phyloP scores from a whole-genome alignment of 2,329 filamentous ascomycete genomes.

The Juglanconis sp. region DNA sequence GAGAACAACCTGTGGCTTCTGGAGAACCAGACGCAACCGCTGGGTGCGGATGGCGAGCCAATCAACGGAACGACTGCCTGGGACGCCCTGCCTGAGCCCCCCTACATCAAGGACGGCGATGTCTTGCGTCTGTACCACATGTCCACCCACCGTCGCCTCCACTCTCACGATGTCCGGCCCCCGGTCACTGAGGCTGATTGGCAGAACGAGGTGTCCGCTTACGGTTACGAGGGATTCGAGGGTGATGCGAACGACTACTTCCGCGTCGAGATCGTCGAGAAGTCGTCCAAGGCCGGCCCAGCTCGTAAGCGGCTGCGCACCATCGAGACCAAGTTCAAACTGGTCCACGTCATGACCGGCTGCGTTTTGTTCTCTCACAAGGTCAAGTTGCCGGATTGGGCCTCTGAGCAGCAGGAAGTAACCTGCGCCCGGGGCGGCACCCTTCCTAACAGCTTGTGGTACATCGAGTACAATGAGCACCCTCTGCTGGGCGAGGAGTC shows the following conservation, averaged over 20 bases:
- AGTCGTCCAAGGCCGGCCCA: conserved; percentile 71
- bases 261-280: conserved; percentile 90
- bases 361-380: conserved; percentile 98
- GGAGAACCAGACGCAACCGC: conserved; percentile 93
- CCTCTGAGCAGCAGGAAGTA: conserved; percentile 97
- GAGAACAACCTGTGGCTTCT: conserved; percentile 94
- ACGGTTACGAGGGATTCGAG: conserved; percentile 94
- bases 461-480: conserved; percentile 87
- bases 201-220: conserved; percentile 95
- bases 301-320: conserved; percentile 86
- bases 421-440: conserved; percentile 91
- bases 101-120: conserved; percentile 74
- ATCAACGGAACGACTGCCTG: conserved; percentile 81
- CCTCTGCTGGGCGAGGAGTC: conserved; percentile 69
- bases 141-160: conserved; percentile 80
- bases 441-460: conserved; percentile 95
- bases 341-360: conserved; percentile 94
- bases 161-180: conserved; percentile 91
- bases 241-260: conserved; percentile 97
- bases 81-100: conserved; percentile 66
- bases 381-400: conserved; percentile 97
- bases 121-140: conserved; percentile 81
- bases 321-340: conserved; percentile 93
- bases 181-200: conserved; percentile 85
- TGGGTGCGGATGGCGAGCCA: conserved; percentile 69